Evolutionary conservation across 169 alveolate genomes (phyloP).

Genomic region (Plasmodium vinckei): DNA sequence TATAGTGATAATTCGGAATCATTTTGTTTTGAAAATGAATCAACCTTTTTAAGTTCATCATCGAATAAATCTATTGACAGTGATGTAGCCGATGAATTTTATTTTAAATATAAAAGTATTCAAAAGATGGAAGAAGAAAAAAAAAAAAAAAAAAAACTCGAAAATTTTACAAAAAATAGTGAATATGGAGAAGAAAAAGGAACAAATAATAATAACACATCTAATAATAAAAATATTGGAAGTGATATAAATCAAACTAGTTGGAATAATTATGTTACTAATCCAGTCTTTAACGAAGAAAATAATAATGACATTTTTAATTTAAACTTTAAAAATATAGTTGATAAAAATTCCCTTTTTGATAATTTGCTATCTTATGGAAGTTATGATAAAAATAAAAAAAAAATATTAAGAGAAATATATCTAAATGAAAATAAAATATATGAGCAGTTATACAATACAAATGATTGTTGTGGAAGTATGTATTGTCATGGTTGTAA

Average conservation of each 20-base stretch:
- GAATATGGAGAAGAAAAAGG: background rate
- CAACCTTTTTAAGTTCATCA: background rate
- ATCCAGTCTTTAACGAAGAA: constrained; percentile 33
- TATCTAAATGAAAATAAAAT: constrained; percentile 47
- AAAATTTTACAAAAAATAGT: background rate
- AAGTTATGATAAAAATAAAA: constrained; percentile 36
- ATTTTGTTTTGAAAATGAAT: background rate
- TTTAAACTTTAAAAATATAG: constrained; percentile 6
- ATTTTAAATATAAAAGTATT: constrained; percentile 14
- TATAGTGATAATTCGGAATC: constrained; percentile 5
- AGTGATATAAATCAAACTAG: background rate
- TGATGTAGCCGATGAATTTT: constrained; percentile 43
- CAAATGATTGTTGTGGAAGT: background rate
- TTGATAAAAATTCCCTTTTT: background rate
- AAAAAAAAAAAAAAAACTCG: background rate
- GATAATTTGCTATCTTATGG: constrained; percentile 20
- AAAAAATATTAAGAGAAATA: constrained; percentile 31
- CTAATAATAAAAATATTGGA: background rate
- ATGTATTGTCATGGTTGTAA: background rate
- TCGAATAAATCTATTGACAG: constrained; percentile 22
- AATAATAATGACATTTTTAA: constrained; percentile 32
- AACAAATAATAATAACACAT: background rate
- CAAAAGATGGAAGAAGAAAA: constrained; percentile 19
- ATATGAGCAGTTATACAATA: constrained; percentile 29
- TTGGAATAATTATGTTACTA: background rate